phyloP scores from a whole-genome alignment of 2,329 filamentous ascomycete species.

The Aspergillus jensenii region DNA sequence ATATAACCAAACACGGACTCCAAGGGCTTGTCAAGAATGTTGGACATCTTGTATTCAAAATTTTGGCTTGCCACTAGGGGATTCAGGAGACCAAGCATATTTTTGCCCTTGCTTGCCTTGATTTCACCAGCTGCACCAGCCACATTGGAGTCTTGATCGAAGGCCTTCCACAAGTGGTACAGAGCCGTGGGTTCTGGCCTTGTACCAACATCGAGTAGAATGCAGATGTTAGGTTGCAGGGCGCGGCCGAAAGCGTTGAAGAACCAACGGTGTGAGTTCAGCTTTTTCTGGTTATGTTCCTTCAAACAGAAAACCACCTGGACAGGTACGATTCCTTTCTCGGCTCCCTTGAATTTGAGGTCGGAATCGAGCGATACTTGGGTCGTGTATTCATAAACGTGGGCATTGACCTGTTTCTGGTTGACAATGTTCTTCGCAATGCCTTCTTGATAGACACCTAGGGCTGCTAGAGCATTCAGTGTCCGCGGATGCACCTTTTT shows the following conservation, averaged over 20 bases:
- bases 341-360: constrained; percentile 97
- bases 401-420: constrained; percentile 88
- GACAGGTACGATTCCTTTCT: constrained; percentile 97
- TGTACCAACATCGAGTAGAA: constrained; percentile 93
- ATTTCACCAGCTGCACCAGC: constrained; percentile 97
- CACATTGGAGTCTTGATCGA: constrained; percentile 96
- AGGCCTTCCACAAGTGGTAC: constrained; percentile 99
- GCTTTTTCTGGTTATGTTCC: constrained; percentile 95
- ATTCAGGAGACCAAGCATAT: constrained; percentile 80
- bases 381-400: constrained; percentile 98
- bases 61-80: constrained; percentile 96
- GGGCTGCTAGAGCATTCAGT: constrained; percentile 88
- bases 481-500: constrained; percentile 92
- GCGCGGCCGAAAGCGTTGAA: constrained; percentile 96
- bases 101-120: constrained; percentile 90
- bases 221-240: constrained; percentile 93
- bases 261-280: constrained; percentile 98
- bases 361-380: constrained; percentile 95
- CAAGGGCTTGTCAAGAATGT: constrained; percentile 95
- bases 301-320: constrained; percentile 99
- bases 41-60: constrained; percentile 99
- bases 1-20: constrained; percentile 99
- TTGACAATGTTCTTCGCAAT: constrained; percentile 99
- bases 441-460: constrained; percentile 97
- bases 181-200: constrained; percentile 83